Conservation (phyloP, 345 rosid species). For the Barbarea vulgaris region DNA sequence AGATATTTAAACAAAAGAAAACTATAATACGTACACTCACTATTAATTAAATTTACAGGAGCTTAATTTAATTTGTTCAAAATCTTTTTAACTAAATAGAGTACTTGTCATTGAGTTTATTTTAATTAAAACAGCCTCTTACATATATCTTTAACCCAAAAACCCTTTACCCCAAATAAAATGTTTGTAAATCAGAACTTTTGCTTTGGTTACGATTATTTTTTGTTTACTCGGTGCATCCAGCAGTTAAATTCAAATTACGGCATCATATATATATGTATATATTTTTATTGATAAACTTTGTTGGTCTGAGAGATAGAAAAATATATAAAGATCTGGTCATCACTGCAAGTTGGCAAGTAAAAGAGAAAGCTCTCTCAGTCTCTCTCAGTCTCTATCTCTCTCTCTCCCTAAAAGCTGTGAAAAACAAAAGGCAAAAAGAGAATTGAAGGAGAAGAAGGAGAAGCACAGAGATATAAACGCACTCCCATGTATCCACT, state of each 20-base stretch:
- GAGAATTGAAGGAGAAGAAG: slow-evolving; percentile 37
- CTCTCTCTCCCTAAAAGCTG: slow-evolving; percentile 34
- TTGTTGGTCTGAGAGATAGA: slow-evolving; percentile 28
- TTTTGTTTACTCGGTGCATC: neutral
- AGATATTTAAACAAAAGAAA: slow-evolving; percentile 1
- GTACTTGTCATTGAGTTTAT: neutral
- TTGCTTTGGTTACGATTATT: neutral
- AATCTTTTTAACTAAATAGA: neutral
- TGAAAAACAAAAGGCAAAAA: slow-evolving; percentile 42
- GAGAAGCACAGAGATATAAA: slow-evolving; percentile 38
- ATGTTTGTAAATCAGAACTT: neutral
- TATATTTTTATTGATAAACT: slow-evolving; percentile 4
- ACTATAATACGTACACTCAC: neutral
- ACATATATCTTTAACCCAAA: neutral
- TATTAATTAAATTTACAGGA: neutral
- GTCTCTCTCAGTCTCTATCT: slow-evolving; percentile 24
- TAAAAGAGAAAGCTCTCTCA: slow-evolving; percentile 54
- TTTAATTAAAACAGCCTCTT: neutral
- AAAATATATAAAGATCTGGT: slow-evolving; percentile 46
- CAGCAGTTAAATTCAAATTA: neutral
- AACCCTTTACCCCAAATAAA: neutral
- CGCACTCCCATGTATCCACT: slow-evolving; percentile 45
- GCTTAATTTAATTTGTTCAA: neutral
- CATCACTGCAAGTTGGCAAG: slow-evolving; percentile 58
- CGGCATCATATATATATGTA: slow-evolving; percentile 13